Base-by-base conservation (phyloP, 2,329 filamentous ascomycete species). In the Simplicillium sp. region DNA sequence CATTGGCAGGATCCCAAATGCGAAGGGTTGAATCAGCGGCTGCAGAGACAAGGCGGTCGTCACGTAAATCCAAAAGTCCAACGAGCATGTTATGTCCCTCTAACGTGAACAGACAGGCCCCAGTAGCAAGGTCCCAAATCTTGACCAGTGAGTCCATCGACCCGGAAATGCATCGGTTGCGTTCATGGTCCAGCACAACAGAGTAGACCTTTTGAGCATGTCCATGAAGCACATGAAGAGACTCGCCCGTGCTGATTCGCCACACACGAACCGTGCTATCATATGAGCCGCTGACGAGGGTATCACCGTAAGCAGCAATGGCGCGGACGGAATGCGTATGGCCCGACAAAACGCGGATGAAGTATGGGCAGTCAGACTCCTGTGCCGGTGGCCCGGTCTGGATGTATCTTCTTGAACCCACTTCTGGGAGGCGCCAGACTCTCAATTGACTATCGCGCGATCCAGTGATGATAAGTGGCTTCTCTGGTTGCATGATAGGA, bases 91-190 rank as follows among this genome's bases (percentile, higher is more conserved):
- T 84, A 57, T 98, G 92, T 0, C 92, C 92, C 60, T 97, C 90
- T 1, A 98, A 75, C 1, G 87, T 96, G 61, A 90, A 84, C 11
- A 97, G 68, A 50, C 88, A 86, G 1, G 82, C 69, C 1, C 92
- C 92, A 2, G 85, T 92, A 25, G 87, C 81, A 12, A 98, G 73
- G 45, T 90, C 92, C 92, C 92, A 98, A 11, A 98, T 90, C 64
- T 96, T 97, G 57, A 98, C 92, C 48, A 89, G 75, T 47, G 92
- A 95, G 60, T 98, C 92, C 92, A 98, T 98, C 7, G 89, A 95
- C 11, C 92, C 92, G 47, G 89, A 96, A 48, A 98, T 97, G 63
- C 92, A 98, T 33, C 90, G 84, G 55, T 94, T 94, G 44, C 92
- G 84, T 52, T 84, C 81, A 50, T 88, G 84, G 54, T 98, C 92